Evolutionary conservation across 2,329 filamentous ascomycete species (phyloP).

Genomic region (Pseudogymnoascus sp.): DNA sequence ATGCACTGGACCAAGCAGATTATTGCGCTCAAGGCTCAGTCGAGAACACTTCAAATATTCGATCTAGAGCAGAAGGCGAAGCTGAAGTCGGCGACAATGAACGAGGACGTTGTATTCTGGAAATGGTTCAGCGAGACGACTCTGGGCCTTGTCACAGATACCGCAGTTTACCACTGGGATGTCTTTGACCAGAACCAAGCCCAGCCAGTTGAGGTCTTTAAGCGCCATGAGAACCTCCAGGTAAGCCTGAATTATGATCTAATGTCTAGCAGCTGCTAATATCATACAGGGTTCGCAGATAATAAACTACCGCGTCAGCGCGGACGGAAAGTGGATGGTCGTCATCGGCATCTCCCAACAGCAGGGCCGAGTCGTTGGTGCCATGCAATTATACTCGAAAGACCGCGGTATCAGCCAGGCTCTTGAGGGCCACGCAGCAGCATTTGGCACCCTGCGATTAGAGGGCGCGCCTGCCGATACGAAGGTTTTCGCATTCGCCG

Average conservation of each 20-base stretch:
- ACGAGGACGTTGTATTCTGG: constrained; percentile 97
- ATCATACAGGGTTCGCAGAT: constrained; percentile 80
- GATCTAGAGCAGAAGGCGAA: constrained; percentile 89
- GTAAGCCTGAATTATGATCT: constrained; percentile 42
- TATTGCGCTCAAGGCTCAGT: constrained; percentile 92
- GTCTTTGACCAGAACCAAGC: constrained; percentile 78
- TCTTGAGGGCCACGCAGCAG: constrained; percentile 93
- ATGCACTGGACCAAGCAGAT: constrained; percentile 98
- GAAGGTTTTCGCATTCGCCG: constrained; percentile 94
- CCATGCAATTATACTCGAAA: constrained; percentile 95
- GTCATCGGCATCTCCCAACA: constrained; percentile 93
- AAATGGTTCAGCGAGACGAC: constrained; percentile 93
- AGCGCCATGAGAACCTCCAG: constrained; percentile 81
- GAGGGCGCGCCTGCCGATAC: constrained; percentile 86
- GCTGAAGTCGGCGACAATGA: constrained; percentile 93
- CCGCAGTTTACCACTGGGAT: constrained; percentile 93
- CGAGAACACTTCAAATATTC: constrained; percentile 93
- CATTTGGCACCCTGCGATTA: constrained; percentile 81
- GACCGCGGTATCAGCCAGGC: constrained; percentile 95
- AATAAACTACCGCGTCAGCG: constrained; percentile 97
- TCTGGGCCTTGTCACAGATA: constrained; percentile 84
- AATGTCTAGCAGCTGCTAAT: constrained; percentile 12
- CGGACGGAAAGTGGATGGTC: constrained; percentile 96
- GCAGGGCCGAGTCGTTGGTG: constrained; percentile 85
- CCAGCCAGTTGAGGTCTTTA: constrained; percentile 82